Base-by-base conservation (phyloP, 768 basidiomycete genomes). In the Boletales sp. region DNA sequence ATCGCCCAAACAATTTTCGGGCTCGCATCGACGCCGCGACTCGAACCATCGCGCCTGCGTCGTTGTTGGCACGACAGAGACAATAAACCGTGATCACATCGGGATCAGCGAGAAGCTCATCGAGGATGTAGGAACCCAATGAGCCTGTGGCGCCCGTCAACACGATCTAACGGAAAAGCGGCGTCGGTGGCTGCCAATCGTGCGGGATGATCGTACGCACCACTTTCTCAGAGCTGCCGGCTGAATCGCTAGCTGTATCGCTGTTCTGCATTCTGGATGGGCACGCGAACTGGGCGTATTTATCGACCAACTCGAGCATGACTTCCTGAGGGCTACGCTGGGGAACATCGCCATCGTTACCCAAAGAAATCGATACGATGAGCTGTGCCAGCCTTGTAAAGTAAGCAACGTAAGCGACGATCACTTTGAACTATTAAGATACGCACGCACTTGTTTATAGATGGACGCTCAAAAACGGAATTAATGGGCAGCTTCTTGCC, bases 91-190 rank as follows among this genome's bases (percentile, higher is more conserved):
- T 71, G 34, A 54, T 54, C 32, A 82, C 75, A 1, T 60, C 46
- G 0, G 69, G 53, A 6, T 65, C 65, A 6, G 63, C 56, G 4
- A 75, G 63, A 2, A 82, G 66, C 42, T 75, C 70, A 32, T 70
- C 65, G n/a, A 83, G 71, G 12, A 81, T 70, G 49, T 79, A 74
- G 2, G 79, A 78, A 9, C 81, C 81, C 3, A 81, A 71, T 2
- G 77, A 78, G 25, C 25, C 25, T 28, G 25, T 28, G 25, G 25
- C 25, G 6, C 25, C 25, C 25, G 25, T 28, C 25, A 82, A 65
- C 5, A 81, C 70, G 8, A 64, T 44, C 55, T 58, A 4, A 33
- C 2, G 25, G 25, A 28, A 28, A 28, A 28, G 6, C 25, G 7
- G 6, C 17, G 44, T 35, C 45, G 43, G 25, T 10, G 12, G n/a